These are phyloP conservation scores for Cocos nucifera DNA, from an alignment of 176 grass and related monocot species.

Conservation along the genomic window DNA sequence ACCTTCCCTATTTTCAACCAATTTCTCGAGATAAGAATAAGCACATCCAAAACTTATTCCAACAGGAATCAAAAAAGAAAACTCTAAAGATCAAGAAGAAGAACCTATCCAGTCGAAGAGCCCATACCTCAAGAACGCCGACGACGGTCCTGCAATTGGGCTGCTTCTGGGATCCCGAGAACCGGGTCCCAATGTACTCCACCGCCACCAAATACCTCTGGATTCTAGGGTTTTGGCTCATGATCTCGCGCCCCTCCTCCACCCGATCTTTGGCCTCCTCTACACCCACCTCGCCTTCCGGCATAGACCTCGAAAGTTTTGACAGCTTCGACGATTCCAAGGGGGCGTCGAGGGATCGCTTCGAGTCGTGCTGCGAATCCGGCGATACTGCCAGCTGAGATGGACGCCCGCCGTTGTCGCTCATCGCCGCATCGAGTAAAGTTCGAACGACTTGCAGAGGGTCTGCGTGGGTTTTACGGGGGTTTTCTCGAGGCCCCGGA, in stretches of 20 bases:
- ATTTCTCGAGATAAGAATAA: too few species aligned
- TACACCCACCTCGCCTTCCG: too few species aligned
- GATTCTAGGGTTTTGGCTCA: constrained; percentile 42
- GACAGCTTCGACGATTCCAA: constrained; percentile 9
- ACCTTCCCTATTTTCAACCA: too few species aligned
- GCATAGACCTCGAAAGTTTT: neutral
- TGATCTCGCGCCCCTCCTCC: constrained; percentile 10
- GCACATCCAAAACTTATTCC: too few species aligned
- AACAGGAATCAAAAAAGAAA: too few species aligned
- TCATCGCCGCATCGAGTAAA: neutral
- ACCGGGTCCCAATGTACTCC: constrained; percentile 79
- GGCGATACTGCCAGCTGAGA: neutral
- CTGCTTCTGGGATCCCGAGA: constrained; percentile 83
- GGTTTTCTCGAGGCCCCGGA: too few species aligned
- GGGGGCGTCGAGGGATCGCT: neutral
- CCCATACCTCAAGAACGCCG: constrained; percentile 70
- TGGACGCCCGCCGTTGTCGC: neutral
- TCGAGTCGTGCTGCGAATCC: neutral
- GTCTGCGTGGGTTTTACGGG: too few species aligned
- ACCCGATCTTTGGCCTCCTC: neutral
- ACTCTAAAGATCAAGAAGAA: too few species aligned
- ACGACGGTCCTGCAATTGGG: constrained; percentile 72
- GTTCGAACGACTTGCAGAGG: too few species aligned
- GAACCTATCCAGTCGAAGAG: neutral
- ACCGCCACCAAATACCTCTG: constrained; percentile 83